These are phyloP conservation scores for Prunus mira DNA, from an alignment of 306 rosid species.

Conservation along the genomic window DNA sequence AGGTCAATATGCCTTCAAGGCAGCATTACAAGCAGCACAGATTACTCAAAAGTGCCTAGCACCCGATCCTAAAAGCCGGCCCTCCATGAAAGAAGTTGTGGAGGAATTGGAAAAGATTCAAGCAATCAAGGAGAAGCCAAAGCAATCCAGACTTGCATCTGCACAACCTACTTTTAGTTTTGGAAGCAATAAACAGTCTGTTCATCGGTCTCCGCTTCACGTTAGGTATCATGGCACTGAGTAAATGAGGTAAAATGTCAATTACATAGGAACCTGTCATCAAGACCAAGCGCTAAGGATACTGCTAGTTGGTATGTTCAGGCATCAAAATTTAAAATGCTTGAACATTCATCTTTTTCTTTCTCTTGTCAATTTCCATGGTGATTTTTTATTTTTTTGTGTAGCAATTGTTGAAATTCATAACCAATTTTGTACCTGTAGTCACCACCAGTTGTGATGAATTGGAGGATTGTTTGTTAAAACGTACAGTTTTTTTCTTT, in stretches of 20 bases:
- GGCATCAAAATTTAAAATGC: not conserved
- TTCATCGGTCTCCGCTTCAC: not conserved
- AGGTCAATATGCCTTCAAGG: conserved; percentile 67
- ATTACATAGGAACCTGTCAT: too few relatives aligned
- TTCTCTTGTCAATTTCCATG: not conserved
- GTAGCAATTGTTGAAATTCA: conserved; percentile 10
- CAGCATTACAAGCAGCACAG: conserved; percentile 45
- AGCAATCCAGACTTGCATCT: conserved; percentile 15
- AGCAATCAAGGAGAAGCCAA: conserved; percentile 34
- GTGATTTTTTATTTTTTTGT: not conserved
- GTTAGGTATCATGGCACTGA: conserved; percentile 19
- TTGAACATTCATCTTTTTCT: conserved; percentile 8
- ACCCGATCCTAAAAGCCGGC: conserved; percentile 58
- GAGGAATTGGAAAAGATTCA: conserved; percentile 53
- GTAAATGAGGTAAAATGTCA: not conserved
- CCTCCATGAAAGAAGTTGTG: conserved; percentile 74
- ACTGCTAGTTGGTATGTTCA: not conserved
- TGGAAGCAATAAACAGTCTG: not conserved
- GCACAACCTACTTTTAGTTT: conserved; percentile 1
- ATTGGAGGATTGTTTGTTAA: conserved; percentile 2
- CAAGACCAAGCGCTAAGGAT: not conserved
- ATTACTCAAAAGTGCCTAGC: conserved; percentile 60
- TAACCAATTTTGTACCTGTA: conserved; percentile 4
- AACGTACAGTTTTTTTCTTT: not conserved
- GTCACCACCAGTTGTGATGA: conserved; percentile 11